Conservation (phyloP, 2,329 filamentous ascomycete genomes). For the Phialophora verrucosa region DNA sequence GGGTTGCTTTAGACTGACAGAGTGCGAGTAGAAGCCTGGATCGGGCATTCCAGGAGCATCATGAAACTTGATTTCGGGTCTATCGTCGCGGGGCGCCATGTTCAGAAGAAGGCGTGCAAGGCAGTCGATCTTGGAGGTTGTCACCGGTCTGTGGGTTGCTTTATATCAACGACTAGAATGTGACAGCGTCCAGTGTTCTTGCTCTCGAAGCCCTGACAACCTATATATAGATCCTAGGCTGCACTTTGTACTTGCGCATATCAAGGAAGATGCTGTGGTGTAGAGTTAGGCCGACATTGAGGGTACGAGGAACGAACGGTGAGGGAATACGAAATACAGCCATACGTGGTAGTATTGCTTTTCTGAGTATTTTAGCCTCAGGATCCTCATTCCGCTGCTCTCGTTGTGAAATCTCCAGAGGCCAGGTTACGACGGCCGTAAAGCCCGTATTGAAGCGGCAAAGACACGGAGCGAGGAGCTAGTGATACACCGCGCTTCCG, state of each 20-base stretch:
- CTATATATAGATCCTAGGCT: not conserved
- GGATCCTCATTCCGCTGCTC: not conserved
- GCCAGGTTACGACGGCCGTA: not conserved
- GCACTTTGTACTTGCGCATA: not conserved
- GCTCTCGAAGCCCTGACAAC: not conserved
- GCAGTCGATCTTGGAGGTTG: not conserved
- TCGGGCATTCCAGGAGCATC: conserved; percentile 25
- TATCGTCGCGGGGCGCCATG: conserved; percentile 27
- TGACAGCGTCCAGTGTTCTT: not conserved
- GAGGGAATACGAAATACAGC: not conserved
- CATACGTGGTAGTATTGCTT: not conserved
- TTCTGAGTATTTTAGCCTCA: not conserved
- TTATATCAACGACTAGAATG: not conserved
- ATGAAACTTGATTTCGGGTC: conserved; percentile 21
- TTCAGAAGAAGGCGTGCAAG: not conserved
- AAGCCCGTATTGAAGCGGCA: not conserved
- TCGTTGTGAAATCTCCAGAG: not conserved
- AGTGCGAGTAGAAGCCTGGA: conserved; percentile 27
- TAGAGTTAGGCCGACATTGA: not conserved
- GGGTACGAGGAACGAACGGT: not conserved
- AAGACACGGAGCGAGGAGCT: not conserved
- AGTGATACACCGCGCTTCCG: conserved; percentile 1
- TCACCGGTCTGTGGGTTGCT: not conserved
- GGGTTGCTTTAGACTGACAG: conserved; percentile 12
- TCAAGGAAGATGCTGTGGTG: not conserved